These are phyloP conservation scores for Erysiphe pulchra DNA, from an alignment of 2,329 filamentous ascomycete species.

Conservation along the genomic window DNA sequence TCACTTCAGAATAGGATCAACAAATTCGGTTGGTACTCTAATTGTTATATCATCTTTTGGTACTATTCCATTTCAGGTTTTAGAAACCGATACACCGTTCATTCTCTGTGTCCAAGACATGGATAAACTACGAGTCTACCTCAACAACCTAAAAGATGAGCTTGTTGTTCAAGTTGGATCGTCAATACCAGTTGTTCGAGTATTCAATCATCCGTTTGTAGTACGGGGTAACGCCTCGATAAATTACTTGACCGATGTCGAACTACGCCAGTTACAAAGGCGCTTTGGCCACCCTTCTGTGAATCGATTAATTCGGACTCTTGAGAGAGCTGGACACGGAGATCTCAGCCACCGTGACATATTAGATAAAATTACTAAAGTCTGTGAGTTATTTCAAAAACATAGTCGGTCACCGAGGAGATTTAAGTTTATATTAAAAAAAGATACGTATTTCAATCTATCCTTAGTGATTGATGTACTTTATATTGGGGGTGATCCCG, in stretches of 20 bases:
- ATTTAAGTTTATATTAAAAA: background rate
- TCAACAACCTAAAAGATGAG: background rate
- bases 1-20: background rate
- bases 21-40: background rate
- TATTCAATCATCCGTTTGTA: background rate
- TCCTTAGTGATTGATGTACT: background rate
- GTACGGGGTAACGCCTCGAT: background rate
- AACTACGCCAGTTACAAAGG: background rate
- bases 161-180: background rate
- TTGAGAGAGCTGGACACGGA: background rate
- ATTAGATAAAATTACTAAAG: background rate
- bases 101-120: background rate
- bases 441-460: background rate
- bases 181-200: background rate
- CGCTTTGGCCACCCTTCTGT: background rate
- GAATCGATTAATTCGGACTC: background rate
- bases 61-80: background rate
- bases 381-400: background rate
- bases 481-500: constrained; percentile 1
- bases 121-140: background rate
- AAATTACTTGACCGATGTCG: background rate
- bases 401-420: background rate
- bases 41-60: background rate
- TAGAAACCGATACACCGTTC: background rate
- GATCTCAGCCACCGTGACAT: background rate